Evolutionary conservation across 2,329 filamentous ascomycete genomes (phyloP), one percentile per base, ranked within the genome.

Genomic region (Fusarium kyushuense): DNA sequence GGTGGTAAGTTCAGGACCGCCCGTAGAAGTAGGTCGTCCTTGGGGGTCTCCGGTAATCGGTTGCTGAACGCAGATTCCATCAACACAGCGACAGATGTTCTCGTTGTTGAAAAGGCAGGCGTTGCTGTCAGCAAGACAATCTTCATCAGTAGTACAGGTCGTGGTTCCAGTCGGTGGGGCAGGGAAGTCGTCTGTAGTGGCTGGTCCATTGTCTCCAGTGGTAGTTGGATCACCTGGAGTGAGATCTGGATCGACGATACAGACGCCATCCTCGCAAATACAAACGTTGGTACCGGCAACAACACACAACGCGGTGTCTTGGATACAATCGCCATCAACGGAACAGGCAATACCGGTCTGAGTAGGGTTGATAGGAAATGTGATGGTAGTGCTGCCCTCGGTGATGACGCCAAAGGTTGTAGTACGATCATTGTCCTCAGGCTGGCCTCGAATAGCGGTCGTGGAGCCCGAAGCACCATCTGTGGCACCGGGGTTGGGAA

Each of bases 61-160:
- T 9, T 52, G 45, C 25, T 63, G 63, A 6, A 52, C 16, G 7
- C 65, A 68, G 2, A 68, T 23, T 4, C 40, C 58, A 10, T 62
- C 57, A 2, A 46, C 19, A 16, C 65, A 68, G 12, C 27, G 49
- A 2, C 65, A 67, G 2, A 64, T 17, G 16, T 60, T 68, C 16
- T 60, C 5, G 1, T 23, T 23, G 5, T 41, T 41, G 17, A 54
- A 35, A 0, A 64, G 7, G 5, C 65, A 68, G 4, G 67, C 32
- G 2, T 52, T 35, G 9, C 41, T n/a, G 6, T 65, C 36, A 9
- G 23, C 23, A 13, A 68, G 8, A 25, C 65, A 67, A 11, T 67
- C 65, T 0, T 36, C 25, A 3, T 67, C 65, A 30, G 35, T 43
- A 8, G 21, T 17, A 6, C 60, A 63, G 2, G 43, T 33, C 2